Evolutionary conservation across 1,284 basidiomycete species (phyloP).

Genomic region (Malassezia yamatoensis): DNA sequence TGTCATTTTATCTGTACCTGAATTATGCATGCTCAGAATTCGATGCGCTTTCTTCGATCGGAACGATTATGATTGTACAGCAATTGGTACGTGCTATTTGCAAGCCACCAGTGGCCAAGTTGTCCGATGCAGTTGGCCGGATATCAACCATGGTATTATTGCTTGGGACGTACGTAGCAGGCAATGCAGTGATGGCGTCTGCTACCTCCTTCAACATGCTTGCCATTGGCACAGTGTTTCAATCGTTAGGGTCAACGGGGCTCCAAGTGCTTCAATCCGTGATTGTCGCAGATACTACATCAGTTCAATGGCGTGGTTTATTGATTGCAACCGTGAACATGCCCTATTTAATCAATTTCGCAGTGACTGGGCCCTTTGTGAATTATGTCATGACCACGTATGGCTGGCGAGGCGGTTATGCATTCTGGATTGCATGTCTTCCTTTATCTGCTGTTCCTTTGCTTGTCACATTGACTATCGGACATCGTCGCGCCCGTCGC

Average conservation of each 20-base stretch:
- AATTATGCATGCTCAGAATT: conserved; percentile 45
- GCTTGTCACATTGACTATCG: conserved; percentile 35
- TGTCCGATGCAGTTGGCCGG: conserved; percentile 59
- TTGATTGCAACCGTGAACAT: conserved; percentile 55
- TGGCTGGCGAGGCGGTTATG: conserved; percentile 66
- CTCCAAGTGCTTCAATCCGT: conserved; percentile 51
- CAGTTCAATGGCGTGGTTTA: conserved; percentile 66
- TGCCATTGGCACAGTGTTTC: conserved; percentile 54
- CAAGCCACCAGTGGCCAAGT: conserved; percentile 70
- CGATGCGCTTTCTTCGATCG: conserved; percentile 49
- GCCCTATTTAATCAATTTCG: conserved; percentile 59
- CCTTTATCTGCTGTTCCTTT: conserved; percentile 40
- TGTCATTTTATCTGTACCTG: conserved; percentile 52
- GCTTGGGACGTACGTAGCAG: conserved; percentile 50
- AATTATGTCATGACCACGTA: conserved; percentile 53
- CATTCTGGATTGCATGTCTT: conserved; percentile 50
- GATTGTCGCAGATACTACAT: conserved; percentile 63
- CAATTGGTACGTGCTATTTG: conserved; percentile 55
- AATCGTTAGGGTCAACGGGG: conserved; percentile 48
- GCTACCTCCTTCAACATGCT: conserved; percentile 55
- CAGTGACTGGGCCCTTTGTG: conserved; percentile 59
- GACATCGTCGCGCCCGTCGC: conserved; percentile 30
- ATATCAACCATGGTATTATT: conserved; percentile 57
- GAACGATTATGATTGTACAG: conserved; percentile 44
- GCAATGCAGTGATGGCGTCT: conserved; percentile 61